These are phyloP conservation scores for Raffaelea deltoideospora DNA, from an alignment of 2,329 filamentous ascomycete genomes.

Conservation along the genomic window DNA sequence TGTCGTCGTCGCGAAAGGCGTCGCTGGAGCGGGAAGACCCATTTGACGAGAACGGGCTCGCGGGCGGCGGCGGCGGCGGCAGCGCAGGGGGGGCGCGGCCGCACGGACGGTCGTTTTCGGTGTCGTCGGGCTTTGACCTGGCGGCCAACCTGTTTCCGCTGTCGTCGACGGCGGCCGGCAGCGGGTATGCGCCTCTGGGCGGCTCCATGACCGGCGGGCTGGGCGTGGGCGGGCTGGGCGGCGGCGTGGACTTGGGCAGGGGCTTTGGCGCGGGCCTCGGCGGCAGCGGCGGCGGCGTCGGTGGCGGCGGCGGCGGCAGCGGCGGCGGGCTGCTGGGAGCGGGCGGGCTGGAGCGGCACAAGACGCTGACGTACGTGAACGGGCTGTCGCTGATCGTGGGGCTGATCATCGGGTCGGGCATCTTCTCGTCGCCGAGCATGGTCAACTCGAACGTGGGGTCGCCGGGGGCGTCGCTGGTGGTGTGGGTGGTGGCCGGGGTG, in stretches of 20 bases:
- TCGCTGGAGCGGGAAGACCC: slow-evolving; percentile 83
- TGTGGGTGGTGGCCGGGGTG: slow-evolving; percentile 47
- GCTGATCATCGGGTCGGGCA: slow-evolving; percentile 70
- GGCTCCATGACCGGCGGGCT: slow-evolving; percentile 47
- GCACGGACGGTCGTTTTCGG: slow-evolving; percentile 62
- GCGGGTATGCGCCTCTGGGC: slow-evolving; percentile 74
- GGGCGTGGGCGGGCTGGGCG: slow-evolving; percentile 33
- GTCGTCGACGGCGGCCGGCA: slow-evolving; percentile 57
- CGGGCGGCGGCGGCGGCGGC: slow-evolving; percentile 16
- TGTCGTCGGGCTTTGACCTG: slow-evolving; percentile 91
- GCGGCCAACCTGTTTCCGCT: slow-evolving; percentile 85
- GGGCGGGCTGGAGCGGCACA: slow-evolving; percentile 82
- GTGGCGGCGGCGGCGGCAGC: slow-evolving; percentile 26
- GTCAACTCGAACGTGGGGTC: slow-evolving; percentile 50
- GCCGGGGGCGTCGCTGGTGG: slow-evolving; percentile 38
- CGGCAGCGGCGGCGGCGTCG: slow-evolving; percentile 36
- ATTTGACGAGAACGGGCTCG: slow-evolving; percentile 34
- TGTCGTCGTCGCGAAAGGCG: slow-evolving; percentile 80
- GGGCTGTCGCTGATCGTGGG: slow-evolving; percentile 83
- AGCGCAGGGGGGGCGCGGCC: slow-evolving; percentile 6
- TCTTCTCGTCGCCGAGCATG: slow-evolving; percentile 48
- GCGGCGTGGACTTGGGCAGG: slow-evolving; percentile 15
- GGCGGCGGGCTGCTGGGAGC: slow-evolving; percentile 48
- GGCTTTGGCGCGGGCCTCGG: slow-evolving; percentile 21
- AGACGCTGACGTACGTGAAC: slow-evolving; percentile 89